Percentiles rank a stretch among this genome's conserved stretches.
phyloP scores from a whole-genome alignment of 2,329 filamentous ascomycete genomes.

The Aspergillus pseudonomiae region DNA sequence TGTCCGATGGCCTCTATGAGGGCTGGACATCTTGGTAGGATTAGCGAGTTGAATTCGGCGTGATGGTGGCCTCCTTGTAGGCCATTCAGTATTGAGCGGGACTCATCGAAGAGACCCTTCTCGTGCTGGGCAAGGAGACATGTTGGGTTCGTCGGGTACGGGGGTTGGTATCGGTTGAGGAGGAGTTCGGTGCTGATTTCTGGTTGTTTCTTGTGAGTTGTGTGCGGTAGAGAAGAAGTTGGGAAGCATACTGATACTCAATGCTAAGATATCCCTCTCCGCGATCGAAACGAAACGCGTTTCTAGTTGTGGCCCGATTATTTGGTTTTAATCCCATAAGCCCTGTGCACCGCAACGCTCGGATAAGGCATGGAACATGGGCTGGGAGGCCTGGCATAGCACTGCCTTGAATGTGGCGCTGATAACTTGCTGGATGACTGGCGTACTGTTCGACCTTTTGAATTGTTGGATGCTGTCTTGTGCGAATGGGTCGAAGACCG shows the following conservation, averaged over 20 bases:
- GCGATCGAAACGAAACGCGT: conserved; percentile 11
- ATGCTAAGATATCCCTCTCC: conserved; percentile 23
- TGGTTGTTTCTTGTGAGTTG: conserved; percentile 5
- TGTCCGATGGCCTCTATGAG: neutral
- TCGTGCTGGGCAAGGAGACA: conserved; percentile 15
- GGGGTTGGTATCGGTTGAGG: conserved; percentile 24
- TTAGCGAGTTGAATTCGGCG: neutral
- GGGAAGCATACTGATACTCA: conserved; percentile 23
- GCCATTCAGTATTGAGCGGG: neutral
- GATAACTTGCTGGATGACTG: neutral
- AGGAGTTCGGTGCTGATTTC: conserved; percentile 28
- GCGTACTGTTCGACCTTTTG: conserved; percentile 2
- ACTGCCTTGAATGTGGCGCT: neutral
- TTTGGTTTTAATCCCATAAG: conserved; percentile 18
- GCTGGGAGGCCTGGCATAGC: neutral
- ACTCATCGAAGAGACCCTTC: neutral
- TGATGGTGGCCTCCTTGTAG: neutral
- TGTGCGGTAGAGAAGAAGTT: neutral
- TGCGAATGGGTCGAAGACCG: conserved; percentile 23
- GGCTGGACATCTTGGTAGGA: neutral
- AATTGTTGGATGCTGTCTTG: neutral
- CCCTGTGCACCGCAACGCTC: conserved; percentile 21
- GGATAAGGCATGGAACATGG: conserved; percentile 19
- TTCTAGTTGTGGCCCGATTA: conserved; percentile 15
- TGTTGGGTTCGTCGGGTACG: conserved; percentile 12